A percentile compares a stretch with the other conserved stretches of the same genome.
phyloP scores from a whole-genome alignment of 345 rosid species.

The Brassica nigra region DNA sequence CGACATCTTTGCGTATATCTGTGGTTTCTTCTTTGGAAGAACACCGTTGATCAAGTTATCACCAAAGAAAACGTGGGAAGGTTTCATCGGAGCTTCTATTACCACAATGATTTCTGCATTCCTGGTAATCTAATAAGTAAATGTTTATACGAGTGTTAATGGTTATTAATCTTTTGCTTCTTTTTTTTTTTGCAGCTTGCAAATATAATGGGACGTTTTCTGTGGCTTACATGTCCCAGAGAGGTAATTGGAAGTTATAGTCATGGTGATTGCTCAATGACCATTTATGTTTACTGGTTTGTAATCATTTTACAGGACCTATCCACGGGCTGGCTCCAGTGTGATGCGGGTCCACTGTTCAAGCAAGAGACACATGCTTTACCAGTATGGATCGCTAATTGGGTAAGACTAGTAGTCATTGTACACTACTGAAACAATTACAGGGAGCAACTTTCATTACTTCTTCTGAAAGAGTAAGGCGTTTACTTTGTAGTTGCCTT shows the following conservation, averaged over 20 bases:
- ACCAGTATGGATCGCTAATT: slow-evolving; percentile 62
- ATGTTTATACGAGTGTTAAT: background rate
- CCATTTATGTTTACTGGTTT: background rate
- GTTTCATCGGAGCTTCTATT: slow-evolving; percentile 88
- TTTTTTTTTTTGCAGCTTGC: slow-evolving; percentile 68
- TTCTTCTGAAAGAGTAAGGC: background rate
- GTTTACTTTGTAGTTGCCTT: slow-evolving; percentile 59
- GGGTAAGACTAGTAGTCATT: slow-evolving; percentile 48
- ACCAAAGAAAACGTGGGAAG: slow-evolving; percentile 99
- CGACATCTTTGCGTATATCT: slow-evolving; percentile 80
- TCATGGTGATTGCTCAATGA: background rate
- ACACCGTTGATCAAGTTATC: slow-evolving; percentile 92
- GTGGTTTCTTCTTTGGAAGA: slow-evolving; percentile 93
- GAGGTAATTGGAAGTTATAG: slow-evolving; percentile 53
- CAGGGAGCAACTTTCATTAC: background rate
- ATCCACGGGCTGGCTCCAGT: slow-evolving; percentile 85
- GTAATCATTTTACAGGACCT: slow-evolving; percentile 58
- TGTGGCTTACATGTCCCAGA: slow-evolving; percentile 93
- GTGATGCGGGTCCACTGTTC: slow-evolving; percentile 91
- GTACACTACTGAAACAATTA: background rate
- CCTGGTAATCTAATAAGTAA: slow-evolving; percentile 53
- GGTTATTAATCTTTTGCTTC: slow-evolving; percentile 3
- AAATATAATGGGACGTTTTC: slow-evolving; percentile 75
- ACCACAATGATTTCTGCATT: slow-evolving; percentile 87
- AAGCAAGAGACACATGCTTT: slow-evolving; percentile 64